Conservation (phyloP, 2,329 filamentous ascomycete genomes). For the Clarireedia monteithiana region DNA sequence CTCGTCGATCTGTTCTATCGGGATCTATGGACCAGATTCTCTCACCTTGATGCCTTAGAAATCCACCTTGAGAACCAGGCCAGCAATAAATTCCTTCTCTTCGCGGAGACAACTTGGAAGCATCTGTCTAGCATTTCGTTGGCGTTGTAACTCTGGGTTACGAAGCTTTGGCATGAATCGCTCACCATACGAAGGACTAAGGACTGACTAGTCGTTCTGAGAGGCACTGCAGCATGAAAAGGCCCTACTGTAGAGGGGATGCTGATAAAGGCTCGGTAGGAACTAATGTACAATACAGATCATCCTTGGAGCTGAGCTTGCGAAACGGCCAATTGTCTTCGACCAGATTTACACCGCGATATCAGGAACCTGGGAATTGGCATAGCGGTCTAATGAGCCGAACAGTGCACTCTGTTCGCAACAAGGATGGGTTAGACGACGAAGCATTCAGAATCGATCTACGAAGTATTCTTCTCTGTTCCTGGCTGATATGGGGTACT, state of each 20-base stretch:
- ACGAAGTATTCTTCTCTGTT: too few relatives aligned
- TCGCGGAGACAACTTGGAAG: neutral
- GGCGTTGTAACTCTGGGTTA: neutral
- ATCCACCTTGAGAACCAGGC: neutral
- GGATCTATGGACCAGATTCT: neutral
- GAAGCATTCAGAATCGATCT: neutral
- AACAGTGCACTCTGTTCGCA: slow-evolving; percentile 3
- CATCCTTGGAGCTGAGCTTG: too few relatives aligned
- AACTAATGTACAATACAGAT: too few relatives aligned
- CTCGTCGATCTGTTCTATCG: slow-evolving; percentile 4
- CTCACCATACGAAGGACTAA: neutral
- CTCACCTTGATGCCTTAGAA: neutral
- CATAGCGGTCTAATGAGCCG: neutral
- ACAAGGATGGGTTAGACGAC: neutral
- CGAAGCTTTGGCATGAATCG: neutral
- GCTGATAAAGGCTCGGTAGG: too few relatives aligned
- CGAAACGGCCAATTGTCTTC: too few relatives aligned
- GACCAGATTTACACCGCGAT: too few relatives aligned
- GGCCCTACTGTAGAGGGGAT: too few relatives aligned
- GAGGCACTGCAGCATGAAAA: too few relatives aligned
- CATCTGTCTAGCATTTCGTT: neutral
- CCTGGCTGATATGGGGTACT: neutral
- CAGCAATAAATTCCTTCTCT: neutral
- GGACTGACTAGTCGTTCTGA: too few relatives aligned
- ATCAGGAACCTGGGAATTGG: too few relatives aligned